Conservation (phyloP, 2,329 filamentous ascomycete species). For the Botryotinia globosa region DNA sequence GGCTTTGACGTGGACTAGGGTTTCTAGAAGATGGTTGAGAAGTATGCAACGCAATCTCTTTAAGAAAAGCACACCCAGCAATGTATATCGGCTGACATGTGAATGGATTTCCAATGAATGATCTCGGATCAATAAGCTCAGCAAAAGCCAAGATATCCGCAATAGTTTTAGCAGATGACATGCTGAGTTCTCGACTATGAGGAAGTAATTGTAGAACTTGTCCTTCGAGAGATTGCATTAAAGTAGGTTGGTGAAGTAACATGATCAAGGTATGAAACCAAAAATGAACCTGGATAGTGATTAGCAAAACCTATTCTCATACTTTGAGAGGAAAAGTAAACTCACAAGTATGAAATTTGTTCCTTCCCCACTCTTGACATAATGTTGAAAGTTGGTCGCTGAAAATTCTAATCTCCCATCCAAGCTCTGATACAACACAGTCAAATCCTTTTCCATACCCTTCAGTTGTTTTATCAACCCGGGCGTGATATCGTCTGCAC, state of each 20-base stretch:
- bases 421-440: constrained; percentile 67
- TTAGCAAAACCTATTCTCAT: constrained; percentile 61
- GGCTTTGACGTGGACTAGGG: constrained; percentile 29
- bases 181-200: constrained; percentile 68
- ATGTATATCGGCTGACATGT: constrained; percentile 91
- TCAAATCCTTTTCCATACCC: constrained; percentile 79
- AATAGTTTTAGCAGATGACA: constrained; percentile 71
- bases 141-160: constrained; percentile 85
- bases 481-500: constrained; percentile 69
- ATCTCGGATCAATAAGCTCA: constrained; percentile 80
- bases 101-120: constrained; percentile 84
- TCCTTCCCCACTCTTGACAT: constrained; percentile 75
- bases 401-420: constrained; percentile 78
- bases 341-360: constrained; percentile 85
- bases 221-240: constrained; percentile 73
- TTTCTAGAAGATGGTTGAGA: constrained; percentile 63
- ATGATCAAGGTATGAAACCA: constrained; percentile 82
- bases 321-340: not conserved
- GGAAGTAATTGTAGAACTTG: constrained; percentile 69
- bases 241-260: constrained; percentile 77
- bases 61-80: constrained; percentile 82
- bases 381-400: constrained; percentile 80
- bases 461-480: constrained; percentile 70
- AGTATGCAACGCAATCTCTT: constrained; percentile 72
- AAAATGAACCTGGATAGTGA: constrained; percentile 76